A percentile compares a stretch with the other conserved stretches of the same genome.
Evolutionary conservation across 257 asterid species (phyloP).

Genomic region (Przewalskia tangutica): DNA sequence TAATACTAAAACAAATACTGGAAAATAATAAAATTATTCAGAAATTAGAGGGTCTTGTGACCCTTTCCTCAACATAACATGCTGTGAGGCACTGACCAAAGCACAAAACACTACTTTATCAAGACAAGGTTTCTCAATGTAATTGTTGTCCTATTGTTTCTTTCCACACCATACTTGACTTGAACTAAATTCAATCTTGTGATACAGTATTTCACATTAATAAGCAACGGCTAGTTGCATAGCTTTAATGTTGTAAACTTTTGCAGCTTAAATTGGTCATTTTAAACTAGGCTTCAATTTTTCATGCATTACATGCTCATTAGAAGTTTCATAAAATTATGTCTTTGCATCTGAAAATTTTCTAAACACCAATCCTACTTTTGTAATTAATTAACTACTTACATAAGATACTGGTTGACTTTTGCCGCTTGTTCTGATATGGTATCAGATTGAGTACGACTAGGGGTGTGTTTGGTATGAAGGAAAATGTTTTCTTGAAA

Average conservation of each 20-base stretch:
- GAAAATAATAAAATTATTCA: background rate
- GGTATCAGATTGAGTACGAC: background rate
- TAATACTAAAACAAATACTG: background rate
- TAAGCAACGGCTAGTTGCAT: background rate
- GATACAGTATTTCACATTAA: background rate
- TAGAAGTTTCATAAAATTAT: background rate
- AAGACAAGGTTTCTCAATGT: background rate
- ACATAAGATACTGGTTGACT: background rate
- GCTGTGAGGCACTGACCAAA: background rate
- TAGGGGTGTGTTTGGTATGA: background rate
- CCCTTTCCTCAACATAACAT: background rate
- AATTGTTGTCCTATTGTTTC: background rate
- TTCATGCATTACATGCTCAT: background rate
- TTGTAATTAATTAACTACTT: background rate
- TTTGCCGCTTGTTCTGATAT: background rate
- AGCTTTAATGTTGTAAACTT: background rate
- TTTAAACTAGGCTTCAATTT: background rate
- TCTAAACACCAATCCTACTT: background rate
- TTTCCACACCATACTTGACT: background rate
- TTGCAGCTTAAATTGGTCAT: background rate
- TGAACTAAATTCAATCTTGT: background rate
- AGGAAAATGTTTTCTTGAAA: too few relatives aligned
- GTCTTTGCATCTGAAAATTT: background rate
- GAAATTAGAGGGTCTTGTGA: background rate
- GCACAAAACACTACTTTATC: background rate